phyloP scores from a whole-genome alignment of 495 filamentous ascomycete genomes.

The Hypomontagnella monticulosa region DNA sequence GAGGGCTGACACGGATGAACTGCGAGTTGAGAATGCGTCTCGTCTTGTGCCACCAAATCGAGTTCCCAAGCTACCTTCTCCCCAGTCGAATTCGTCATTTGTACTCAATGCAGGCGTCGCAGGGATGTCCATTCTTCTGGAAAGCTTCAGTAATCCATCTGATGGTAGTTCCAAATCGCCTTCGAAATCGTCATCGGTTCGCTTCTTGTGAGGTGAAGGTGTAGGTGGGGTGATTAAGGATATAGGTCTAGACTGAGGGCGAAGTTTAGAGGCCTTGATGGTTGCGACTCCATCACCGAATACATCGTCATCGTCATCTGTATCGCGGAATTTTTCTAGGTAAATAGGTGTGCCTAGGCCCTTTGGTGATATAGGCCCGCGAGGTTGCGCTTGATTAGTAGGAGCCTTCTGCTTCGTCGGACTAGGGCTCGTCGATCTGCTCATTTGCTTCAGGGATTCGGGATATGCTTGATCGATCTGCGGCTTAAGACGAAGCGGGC shows the following conservation, averaged over 20 bases:
- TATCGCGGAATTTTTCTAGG: constrained; percentile 70
- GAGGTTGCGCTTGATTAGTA: constrained; percentile 28
- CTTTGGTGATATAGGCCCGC: constrained; percentile 25
- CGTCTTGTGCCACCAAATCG: constrained; percentile 85
- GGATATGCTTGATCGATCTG: constrained; percentile 70
- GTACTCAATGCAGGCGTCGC: constrained; percentile 63
- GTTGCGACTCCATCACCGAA: constrained; percentile 70
- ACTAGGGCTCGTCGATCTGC: constrained; percentile 54
- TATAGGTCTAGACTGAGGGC: constrained; percentile 60
- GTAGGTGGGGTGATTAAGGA: constrained; percentile 67
- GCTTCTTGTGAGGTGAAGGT: constrained; percentile 49
- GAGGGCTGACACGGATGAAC: constrained; percentile 86
- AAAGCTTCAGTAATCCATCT: constrained; percentile 67
- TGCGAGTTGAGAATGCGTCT: constrained; percentile 77
- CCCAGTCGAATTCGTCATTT: constrained; percentile 89
- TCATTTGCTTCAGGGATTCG: constrained; percentile 72
- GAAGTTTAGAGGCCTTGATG: constrained; percentile 72
- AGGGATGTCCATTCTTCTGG: constrained; percentile 65
- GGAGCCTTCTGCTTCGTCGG: constrained; percentile 51
- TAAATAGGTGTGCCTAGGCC: constrained; percentile 51
- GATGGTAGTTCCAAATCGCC: constrained; percentile 78
- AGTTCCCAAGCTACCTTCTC: constrained; percentile 89
- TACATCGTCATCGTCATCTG: constrained; percentile 65
- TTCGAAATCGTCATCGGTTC: constrained; percentile 73
- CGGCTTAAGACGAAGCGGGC: constrained; percentile 70